Conservation (phyloP, 2,329 filamentous ascomycete species). For the Paraphoma chrysanthemicola region DNA sequence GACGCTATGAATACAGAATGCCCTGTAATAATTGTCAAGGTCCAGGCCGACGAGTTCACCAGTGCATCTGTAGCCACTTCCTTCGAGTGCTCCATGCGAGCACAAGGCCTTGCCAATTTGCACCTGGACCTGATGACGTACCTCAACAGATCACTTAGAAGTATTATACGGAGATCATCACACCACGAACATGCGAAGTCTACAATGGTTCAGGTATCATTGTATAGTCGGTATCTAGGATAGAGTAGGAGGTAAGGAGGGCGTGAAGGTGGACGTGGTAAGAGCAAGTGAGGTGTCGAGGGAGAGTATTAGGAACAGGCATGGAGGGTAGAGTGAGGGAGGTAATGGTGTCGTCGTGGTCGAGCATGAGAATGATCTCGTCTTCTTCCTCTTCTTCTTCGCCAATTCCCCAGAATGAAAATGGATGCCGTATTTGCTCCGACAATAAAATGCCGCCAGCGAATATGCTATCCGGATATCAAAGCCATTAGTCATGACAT, state of each 20-base stretch:
- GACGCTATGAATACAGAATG: neutral
- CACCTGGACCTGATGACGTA: constrained; percentile 1
- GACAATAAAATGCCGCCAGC: constrained; percentile 30
- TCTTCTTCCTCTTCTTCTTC: constrained; percentile 22
- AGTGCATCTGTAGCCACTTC: too few species aligned
- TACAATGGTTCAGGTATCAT: constrained; percentile 8
- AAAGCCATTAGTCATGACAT: constrained; percentile 51
- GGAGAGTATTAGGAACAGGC: constrained; percentile 23
- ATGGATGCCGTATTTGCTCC: constrained; percentile 36
- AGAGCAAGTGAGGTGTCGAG: constrained; percentile 16
- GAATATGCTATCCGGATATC: constrained; percentile 46
- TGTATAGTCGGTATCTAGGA: constrained; percentile 17
- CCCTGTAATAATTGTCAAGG: too few species aligned
- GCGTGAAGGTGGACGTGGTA: constrained; percentile 12
- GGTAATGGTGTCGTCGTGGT: constrained; percentile 5
- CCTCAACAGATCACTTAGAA: neutral
- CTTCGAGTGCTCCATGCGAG: neutral
- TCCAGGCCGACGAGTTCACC: too few species aligned
- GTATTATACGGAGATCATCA: neutral
- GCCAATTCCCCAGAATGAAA: constrained; percentile 23
- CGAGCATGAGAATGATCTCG: constrained; percentile 20
- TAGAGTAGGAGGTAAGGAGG: constrained; percentile 7
- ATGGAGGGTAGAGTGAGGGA: constrained; percentile 7
- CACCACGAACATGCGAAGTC: neutral
- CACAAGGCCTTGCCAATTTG: neutral